Evolutionary conservation across 2,329 filamentous ascomycete species (phyloP).

Genomic region (Neospermospora avenae): DNA sequence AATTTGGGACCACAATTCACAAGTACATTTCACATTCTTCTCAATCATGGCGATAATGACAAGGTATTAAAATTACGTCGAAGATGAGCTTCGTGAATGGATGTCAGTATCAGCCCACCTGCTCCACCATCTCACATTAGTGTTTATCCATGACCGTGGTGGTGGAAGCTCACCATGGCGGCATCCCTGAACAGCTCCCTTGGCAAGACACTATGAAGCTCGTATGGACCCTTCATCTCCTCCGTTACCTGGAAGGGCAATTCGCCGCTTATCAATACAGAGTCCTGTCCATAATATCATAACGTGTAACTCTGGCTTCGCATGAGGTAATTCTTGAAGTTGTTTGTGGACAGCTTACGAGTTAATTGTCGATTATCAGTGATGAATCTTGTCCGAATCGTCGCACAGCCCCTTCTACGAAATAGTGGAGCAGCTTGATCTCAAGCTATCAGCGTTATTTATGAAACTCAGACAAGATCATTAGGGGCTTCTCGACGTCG

Average conservation of each 20-base stretch:
- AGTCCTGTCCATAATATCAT: neutral
- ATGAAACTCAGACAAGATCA: neutral
- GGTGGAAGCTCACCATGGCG: neutral
- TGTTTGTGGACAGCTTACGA: no score
- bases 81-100: neutral
- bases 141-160: neutral
- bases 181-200: neutral
- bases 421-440: no score
- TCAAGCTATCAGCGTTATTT: neutral
- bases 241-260: neutral
- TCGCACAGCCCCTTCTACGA: no score
- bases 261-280: neutral
- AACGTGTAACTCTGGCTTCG: no score
- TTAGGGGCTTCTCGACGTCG: neutral
- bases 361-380: neutral
- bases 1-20: neutral
- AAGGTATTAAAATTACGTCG: neutral
- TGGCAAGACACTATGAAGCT: constrained; percentile 55
- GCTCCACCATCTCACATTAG: neutral
- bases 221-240: constrained; percentile 31
- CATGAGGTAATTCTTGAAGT: no score
- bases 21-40: neutral
- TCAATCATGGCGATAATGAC: neutral
- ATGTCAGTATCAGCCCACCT: neutral
- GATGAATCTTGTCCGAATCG: neutral